phyloP scores from a whole-genome alignment of 768 basidiomycete genomes.

The Tulasnella sp. region DNA sequence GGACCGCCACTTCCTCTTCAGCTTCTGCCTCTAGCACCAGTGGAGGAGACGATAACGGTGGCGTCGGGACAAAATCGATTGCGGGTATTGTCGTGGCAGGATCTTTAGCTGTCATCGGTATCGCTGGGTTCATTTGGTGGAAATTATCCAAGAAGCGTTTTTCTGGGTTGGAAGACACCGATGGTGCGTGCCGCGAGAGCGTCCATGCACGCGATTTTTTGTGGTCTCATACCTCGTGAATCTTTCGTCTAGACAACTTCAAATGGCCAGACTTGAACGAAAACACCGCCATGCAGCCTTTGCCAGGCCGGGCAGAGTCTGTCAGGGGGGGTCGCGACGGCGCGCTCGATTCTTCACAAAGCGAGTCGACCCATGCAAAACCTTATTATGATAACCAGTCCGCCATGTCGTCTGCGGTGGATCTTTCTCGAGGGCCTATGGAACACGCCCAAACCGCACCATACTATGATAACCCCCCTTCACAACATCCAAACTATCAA shows the following conservation, averaged over 20 bases:
- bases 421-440: slow-evolving; percentile 25
- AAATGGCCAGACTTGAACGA: slow-evolving; percentile 88
- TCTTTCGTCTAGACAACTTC: slow-evolving; percentile 65
- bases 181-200: slow-evolving; percentile 47
- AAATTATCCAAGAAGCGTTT: slow-evolving; percentile 80
- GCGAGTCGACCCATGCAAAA: slow-evolving; percentile 5
- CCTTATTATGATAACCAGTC: slow-evolving; percentile 27
- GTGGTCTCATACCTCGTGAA: not conserved
- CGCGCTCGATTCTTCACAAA: slow-evolving; percentile 2
- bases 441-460: slow-evolving; percentile 2
- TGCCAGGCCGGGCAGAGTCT: slow-evolving; percentile 56
- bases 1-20: slow-evolving; percentile 17
- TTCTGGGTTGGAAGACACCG: slow-evolving; percentile 62
- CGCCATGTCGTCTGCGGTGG: slow-evolving; percentile 26
- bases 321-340: slow-evolving; percentile 36
- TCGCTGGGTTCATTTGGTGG: slow-evolving; percentile 76
- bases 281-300: slow-evolving; percentile 45
- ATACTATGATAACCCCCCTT: slow-evolving; percentile 62
- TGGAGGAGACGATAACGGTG: not conserved
- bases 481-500: slow-evolving; percentile 67
- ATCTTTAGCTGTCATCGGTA: slow-evolving; percentile 65
- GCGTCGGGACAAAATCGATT: slow-evolving; percentile 36
- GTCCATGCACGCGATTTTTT: not conserved
- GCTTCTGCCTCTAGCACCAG: slow-evolving; percentile 24
- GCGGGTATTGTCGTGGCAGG: slow-evolving; percentile 77